These are phyloP conservation scores for Lachnellula subtilissima DNA, from an alignment of 2,329 filamentous ascomycete genomes.

Conservation along the genomic window DNA sequence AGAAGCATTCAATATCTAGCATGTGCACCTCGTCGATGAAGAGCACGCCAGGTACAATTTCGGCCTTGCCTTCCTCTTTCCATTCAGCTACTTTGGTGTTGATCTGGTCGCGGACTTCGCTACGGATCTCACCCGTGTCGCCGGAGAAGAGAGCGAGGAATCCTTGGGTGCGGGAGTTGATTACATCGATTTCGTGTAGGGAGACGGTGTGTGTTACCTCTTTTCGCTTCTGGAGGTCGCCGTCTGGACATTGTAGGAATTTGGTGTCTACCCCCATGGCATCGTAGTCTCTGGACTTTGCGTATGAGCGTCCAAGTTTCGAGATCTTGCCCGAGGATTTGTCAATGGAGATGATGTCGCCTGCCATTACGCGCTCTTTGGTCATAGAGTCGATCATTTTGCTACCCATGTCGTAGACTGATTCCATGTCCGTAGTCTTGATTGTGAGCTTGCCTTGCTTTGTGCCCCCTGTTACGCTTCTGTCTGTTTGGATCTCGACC, in stretches of 20 bases:
- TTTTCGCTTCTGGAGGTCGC: slow-evolving; percentile 93
- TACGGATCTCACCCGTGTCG: slow-evolving; percentile 95
- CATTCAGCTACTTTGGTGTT: slow-evolving; percentile 98
- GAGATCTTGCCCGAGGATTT: slow-evolving; percentile 98
- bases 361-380: slow-evolving; percentile 97
- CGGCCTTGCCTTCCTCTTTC: slow-evolving; percentile 98
- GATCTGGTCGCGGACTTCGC: slow-evolving; percentile 96
- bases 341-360: slow-evolving; percentile 97
- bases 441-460: slow-evolving; percentile 99
- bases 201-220: slow-evolving; percentile 96
- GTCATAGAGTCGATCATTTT: slow-evolving; percentile 99
- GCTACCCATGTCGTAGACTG: slow-evolving; percentile 97
- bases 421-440: slow-evolving; percentile 99
- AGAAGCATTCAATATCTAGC: slow-evolving; percentile 99
- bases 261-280: slow-evolving; percentile 98
- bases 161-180: slow-evolving; percentile 97
- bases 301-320: slow-evolving; percentile 91
- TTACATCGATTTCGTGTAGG: slow-evolving; percentile 97
- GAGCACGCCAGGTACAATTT: slow-evolving; percentile 92
- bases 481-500: slow-evolving; percentile 96
- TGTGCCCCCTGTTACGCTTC: slow-evolving; percentile 90
- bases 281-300: slow-evolving; percentile 94
- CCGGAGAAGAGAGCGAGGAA: slow-evolving; percentile 96
- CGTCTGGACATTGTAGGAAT: slow-evolving; percentile 95
- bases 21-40: slow-evolving; percentile 99